Evolutionary conservation across 2,329 filamentous ascomycete genomes (phyloP), one percentile per base, ranked within the genome.

Genomic region (Sporothrix schenckii): DNA sequence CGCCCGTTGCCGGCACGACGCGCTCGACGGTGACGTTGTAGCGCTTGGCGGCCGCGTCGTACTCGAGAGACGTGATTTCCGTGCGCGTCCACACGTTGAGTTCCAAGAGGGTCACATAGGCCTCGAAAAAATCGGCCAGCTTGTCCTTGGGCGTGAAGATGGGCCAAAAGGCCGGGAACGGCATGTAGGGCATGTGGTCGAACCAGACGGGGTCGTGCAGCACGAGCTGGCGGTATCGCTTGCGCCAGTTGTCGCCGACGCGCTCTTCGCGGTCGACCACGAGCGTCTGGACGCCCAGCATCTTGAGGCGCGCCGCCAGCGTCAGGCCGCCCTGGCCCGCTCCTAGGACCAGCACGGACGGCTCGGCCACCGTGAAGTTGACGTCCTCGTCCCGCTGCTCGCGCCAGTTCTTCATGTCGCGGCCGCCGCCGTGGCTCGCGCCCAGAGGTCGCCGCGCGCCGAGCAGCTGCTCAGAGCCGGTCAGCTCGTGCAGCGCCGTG

Each of bases 121-220:
- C 80, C 73, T 91, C 89, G 72, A 92, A 88, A 79, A 87, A 92
- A 56, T 91, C 87, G 1, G 83, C 90, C 0, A 91, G 80, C 75
- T 92, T 92, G 77, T 92, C 89, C 76, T 91, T 92, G 5, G 89
- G 88, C 0, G 89, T 91, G 77, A 90, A 92, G 19, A 90, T 80
- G 3, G 89, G 89, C 89, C 89, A 92, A 68, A 84, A 83, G 0
- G 83, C 76, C 0, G 89, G 90, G 76, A 91, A 92, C 0, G 80
- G 79, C 4, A 92, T 74, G 76, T 90, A 92, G 0, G 89, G 87
- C 80, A 91, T 80, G 75, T 88, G 85, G 69, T 86, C 84, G 70
- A 83, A 86, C 81, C 83, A 89, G 2, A 91, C 86, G 0, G 89
- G 88, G 74, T 91, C 89, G 74, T 92, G 89, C 0, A 90, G 84